Evolutionary conservation across 2,329 filamentous ascomycete genomes (phyloP).

Genomic region (Botrytis fabae): DNA sequence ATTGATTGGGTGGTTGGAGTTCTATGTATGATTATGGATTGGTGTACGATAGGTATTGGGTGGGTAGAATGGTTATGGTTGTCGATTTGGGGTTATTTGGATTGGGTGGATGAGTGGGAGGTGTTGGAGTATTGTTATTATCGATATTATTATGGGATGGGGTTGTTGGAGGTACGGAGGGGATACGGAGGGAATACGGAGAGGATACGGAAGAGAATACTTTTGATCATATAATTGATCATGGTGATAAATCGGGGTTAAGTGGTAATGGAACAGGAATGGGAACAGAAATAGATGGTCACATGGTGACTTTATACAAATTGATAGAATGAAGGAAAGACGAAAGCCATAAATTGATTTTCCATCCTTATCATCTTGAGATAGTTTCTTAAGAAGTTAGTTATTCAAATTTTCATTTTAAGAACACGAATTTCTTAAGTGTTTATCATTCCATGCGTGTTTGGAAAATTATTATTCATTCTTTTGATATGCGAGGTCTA

Average conservation of each 20-base stretch:
- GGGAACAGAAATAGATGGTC: not conserved
- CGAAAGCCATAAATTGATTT: not conserved
- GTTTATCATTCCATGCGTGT: not conserved
- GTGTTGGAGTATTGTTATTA: not conserved
- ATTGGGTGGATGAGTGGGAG: no score
- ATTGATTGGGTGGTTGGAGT: not conserved
- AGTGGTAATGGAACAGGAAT: not conserved
- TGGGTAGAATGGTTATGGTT: not conserved
- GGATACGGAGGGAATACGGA: no score
- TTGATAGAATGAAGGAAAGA: not conserved
- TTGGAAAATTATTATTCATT: not conserved
- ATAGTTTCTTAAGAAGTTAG: not conserved
- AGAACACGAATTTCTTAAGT: no score
- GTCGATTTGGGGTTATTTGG: not conserved
- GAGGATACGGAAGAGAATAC: not conserved
- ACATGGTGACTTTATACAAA: not conserved
- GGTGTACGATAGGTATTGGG: conserved; percentile 16
- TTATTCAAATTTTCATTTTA: not conserved
- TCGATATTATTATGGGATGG: not conserved
- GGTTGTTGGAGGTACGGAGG: not conserved
- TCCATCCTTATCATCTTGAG: not conserved
- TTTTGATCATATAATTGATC: not conserved
- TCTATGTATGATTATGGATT: conserved; percentile 8
- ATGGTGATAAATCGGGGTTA: not conserved
- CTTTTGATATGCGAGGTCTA: not conserved